Conservation (phyloP, 805 yeast genomes). For the Blastobotrys parvus region DNA sequence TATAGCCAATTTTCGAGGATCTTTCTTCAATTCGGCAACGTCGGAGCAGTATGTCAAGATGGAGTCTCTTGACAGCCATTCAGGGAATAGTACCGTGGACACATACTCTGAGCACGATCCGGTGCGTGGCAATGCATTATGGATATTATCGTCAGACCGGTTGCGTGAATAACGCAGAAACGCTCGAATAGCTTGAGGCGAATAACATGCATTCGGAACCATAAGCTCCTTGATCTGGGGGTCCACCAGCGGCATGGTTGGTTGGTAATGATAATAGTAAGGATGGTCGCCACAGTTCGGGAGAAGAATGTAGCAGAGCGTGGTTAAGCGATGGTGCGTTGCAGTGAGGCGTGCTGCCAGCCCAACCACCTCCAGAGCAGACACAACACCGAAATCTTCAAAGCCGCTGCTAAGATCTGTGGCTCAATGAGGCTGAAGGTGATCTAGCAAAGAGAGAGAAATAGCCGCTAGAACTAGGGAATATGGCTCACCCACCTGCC, state of each 20-base stretch:
- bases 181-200: slow-evolving; percentile 19
- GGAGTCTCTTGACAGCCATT: slow-evolving; percentile 17
- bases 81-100: slow-evolving; percentile 15
- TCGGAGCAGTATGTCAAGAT: slow-evolving; percentile 12
- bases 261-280: no score
- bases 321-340: no score
- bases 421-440: no score
- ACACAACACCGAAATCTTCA: no score
- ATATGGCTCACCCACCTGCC: no score
- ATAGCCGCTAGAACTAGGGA: no score
- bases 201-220: slow-evolving; percentile 12
- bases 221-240: slow-evolving; percentile 1
- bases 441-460: no score
- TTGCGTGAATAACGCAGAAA: slow-evolving; percentile 24
- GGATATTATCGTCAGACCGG: slow-evolving; percentile 24
- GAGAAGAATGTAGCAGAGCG: no score
- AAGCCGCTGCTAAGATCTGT: no score
- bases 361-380: no score
- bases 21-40: slow-evolving; percentile 7
- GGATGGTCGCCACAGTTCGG: no score
- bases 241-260: slow-evolving; percentile 1
- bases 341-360: no score
- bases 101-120: slow-evolving; percentile 17
- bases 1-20: background rate
- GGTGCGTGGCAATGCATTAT: slow-evolving; percentile 21